Evolutionary conservation across 352 stramenopile genomes (phyloP), one percentile per base, ranked within the genome.

Genomic region (Phytopythium aichiense): DNA sequence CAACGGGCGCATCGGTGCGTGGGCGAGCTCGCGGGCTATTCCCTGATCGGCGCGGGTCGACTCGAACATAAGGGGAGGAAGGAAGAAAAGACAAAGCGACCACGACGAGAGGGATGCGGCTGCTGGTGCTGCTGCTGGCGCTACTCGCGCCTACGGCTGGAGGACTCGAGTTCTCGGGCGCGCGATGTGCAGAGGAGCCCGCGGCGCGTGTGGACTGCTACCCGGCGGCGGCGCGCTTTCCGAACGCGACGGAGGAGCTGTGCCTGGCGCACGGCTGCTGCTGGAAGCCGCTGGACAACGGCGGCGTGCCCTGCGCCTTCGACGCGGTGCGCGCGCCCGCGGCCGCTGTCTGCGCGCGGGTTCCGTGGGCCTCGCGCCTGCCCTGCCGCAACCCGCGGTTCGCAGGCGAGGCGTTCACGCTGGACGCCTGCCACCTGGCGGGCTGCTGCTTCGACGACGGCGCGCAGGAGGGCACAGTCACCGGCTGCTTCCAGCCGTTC

Each of bases 191-290:
- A 11, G 63, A 66, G 46, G 66, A 81, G 48, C 69, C 76, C 0
- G 40, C 28, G 6, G 46, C 66, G 3, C 81, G 81, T 8, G 64
- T 93, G 49, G 79, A 94, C 64, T 96, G 85, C 63, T 94, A 93
- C 60, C 85, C 85, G 25, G 63, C 70, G 12, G 64, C 69, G 16
- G 33, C 67, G 12, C 79, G 83, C 56, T 93, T 93, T 58, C 84
- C 80, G 8, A 83, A 81, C 38, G 73, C 69, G 33, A 94, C 84
- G 20, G 84, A 92, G 48, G 87, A 95, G 56, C 56, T 82, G 22
- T 96, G 87, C 74, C 60, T 86, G 25, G 87, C 85, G 4, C 87
- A 96, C 58, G 87, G 87, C 25, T 96, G 87, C 56, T 94, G 84
- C 79, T 94, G 84, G 84, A 74, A 90, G 50, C 69, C 65, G 55